Base-by-base conservation (phyloP, 495 filamentous ascomycete species). In the Aspergillus carlsbadensis region DNA sequence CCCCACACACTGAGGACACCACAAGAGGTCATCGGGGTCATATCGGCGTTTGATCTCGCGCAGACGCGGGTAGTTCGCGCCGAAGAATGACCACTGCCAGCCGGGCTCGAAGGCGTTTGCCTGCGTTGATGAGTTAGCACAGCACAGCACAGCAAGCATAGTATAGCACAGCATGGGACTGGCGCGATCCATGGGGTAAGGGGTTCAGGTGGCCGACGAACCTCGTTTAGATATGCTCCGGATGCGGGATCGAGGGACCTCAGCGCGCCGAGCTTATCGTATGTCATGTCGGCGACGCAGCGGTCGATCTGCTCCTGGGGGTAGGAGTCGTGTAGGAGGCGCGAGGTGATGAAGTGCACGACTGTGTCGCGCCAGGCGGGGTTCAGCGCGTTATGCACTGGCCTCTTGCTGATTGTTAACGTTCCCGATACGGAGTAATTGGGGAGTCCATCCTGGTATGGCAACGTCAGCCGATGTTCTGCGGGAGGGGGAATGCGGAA, bases 61-160 rank as follows among this genome's bases (percentile, higher is more conserved):
- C 54, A 84, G 63, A 11, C 70, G 64, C 3, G 59, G 57, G 59
- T 84, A 84, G 33, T 81, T 78, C 0, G 61, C 41, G 3, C 82
- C 83, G 67, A 72, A 85, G 64, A 82, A 81, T 6, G 67, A 65
- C n/a, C 63, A 58, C 48, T 76, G 69, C 71, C 70, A 83, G 29
- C 81, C 55, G 2, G 75, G 74, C 53, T 81, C 81, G 31, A 68
- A 62, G 0, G 61, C 54, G 61, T 79, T 67, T 11, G 81, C 83
- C 77, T 82, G 15, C 1, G 34, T 46, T 5, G 5, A 8, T 11
- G n/a, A 26, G 65, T 33, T 8, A 29, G 26, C 8, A 29, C 4
- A 8, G 26, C 4, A 8, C 26, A 29, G 26, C 26, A 29, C 3
- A 29, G 3, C 26, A 29, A 29, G 26, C 4, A 29, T 29, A 29